Evolutionary conservation across 257 asterid genomes (phyloP), one percentile per base, ranked within the genome.

Genomic region (Sherardia arvensis): DNA sequence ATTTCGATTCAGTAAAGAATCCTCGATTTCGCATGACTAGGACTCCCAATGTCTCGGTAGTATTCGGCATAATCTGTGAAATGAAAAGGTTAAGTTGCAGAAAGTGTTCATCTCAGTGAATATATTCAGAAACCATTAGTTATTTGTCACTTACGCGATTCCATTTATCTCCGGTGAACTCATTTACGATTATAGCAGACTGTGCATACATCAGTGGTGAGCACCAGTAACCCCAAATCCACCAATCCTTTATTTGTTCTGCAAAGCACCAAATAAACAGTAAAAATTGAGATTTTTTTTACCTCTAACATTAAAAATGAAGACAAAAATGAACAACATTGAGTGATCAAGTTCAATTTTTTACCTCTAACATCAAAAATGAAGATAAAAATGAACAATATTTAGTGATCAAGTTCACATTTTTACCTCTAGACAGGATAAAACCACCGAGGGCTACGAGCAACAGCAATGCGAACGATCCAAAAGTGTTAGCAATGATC

Each of bases 201-300:
- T 75, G 81, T 7, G 85, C 83, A 71, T 80, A 86, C 95, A 86
- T 86, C 69, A 86, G 15, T 1, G 91, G 85, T 43, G 91, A 85
- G 36, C 74, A 15, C 87, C 89, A 88, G 77, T 78, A 88, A 48
- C 86, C 94, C 96, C 96, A 88, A 48, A 78, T 12, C 94, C 90
- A 88, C 96, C 96, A 88, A 22, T 65, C 67, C 83, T 84, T 85
- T 29, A 87, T 79, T 70, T 76, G 66, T 11, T 66, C 95, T 87
- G 68, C 64, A 53, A 23, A n/a, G n/a, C n/a, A n/a, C n/a, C 67
- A 43, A 29, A 32, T 28, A 8, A 6, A 29, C 62, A 25, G 18
- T 51, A 62, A 22, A 15, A 61, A 26, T 40, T 17, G n/a, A n/a
- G n/a, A n/a, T n/a, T n/a, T n/a, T n/a, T n/a, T n/a, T n/a, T n/a